Evolutionary conservation across 352 stramenopile species (phyloP), one percentile per base, ranked within the genome.

Genomic region (Achlya hypogyna): DNA sequence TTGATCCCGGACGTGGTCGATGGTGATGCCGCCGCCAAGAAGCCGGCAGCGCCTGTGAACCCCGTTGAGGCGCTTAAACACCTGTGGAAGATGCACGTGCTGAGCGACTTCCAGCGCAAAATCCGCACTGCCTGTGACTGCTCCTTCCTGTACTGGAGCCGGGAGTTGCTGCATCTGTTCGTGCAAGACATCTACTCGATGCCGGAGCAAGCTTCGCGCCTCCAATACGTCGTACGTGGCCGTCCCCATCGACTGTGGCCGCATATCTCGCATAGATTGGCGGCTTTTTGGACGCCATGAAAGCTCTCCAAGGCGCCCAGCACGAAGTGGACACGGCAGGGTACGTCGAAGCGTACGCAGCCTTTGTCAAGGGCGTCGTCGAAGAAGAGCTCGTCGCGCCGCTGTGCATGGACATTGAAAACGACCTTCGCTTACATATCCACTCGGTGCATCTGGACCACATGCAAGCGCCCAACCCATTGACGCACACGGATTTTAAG

Each of bases 71-170:
- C 91, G 60, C 79, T 90, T 29, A 91, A 90, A 59, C 65, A 92
- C 20, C 89, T 93, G 42, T 92, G 86, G 78, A 91, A 91, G 65
- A 72, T 97, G 51, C 78, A 80, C 20, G 63, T 97, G 34, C 70
- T 97, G 51, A 89, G 82, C 62, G 87, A 93, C 67, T 96, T 96
- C 65, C 90, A 97, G 68, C 80, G 85, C 9, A 86, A 87, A 51
- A 86, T 98, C 49, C 73, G 79, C 20, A 78, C 75, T 42, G 88
- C 84, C 2, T 97, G 89, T 69, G 89, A 97, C 72, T 97, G 87
- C 69, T 96, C 88, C 8, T 96, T 97, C 69, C 88, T 98, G 34
- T 97, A 97, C 73, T 98, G 93, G 82, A 94, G 91, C 65, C 81
- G 83, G 2, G 89, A 98, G 72, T 65, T 97, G 22, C 71, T 97